phyloP scores from a whole-genome alignment of 768 basidiomycete genomes.

The Hebeloma cylindrosporum region DNA sequence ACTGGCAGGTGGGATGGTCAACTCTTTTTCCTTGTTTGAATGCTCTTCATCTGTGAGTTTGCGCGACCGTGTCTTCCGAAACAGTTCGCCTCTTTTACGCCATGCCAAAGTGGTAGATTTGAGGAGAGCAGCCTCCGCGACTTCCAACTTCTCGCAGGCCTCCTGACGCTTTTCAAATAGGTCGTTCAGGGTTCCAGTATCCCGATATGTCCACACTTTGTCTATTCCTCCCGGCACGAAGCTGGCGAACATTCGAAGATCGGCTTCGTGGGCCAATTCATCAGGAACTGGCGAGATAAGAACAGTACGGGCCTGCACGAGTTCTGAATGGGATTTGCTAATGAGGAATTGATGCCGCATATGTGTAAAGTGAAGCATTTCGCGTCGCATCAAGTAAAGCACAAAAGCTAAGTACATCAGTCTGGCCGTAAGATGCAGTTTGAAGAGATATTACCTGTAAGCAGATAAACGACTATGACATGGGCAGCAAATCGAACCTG shows the following conservation, averaged over 20 bases:
- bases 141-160: constrained; percentile 54
- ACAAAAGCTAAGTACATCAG: constrained; percentile 47
- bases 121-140: constrained; percentile 51
- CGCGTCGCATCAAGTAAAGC: constrained; percentile 55
- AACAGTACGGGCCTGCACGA: constrained; percentile 67
- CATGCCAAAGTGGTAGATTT: constrained; percentile 40
- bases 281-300: constrained; percentile 65
- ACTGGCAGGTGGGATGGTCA: constrained; percentile 26
- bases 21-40: background rate
- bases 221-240: constrained; percentile 72
- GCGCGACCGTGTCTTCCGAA: constrained; percentile 31
- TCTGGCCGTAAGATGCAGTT: background rate
- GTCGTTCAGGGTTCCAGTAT: constrained; percentile 43
- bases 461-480: constrained; percentile 49
- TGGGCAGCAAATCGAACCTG: constrained; percentile 56
- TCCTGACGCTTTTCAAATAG: constrained; percentile 45
- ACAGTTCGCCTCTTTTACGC: constrained; percentile 35
- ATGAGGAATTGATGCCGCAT: constrained; percentile 61
- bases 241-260: constrained; percentile 51
- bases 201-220: constrained; percentile 67
- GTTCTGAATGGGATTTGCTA: constrained; percentile 53
- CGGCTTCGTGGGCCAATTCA: constrained; percentile 47
- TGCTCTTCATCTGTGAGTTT: constrained; percentile 31
- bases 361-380: constrained; percentile 56
- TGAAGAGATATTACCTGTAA: constrained; percentile 41